Evolutionary conservation across 148 eudicot genomes (phyloP).

Genomic region (Chenopodium quinoa): DNA sequence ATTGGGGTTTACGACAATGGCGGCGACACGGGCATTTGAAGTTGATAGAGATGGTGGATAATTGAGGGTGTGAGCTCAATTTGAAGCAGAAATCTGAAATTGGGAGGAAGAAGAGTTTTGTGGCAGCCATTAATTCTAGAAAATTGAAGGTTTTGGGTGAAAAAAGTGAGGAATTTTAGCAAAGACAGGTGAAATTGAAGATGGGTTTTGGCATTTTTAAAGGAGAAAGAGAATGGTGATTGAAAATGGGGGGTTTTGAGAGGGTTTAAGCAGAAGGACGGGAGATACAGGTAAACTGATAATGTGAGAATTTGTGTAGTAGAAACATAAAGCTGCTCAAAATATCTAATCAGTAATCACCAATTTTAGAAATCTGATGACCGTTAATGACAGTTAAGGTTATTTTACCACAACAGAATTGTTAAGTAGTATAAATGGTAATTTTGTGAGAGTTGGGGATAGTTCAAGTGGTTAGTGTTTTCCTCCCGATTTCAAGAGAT

Average conservation of each 20-base stretch:
- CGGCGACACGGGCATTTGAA: slow-evolving; percentile 18
- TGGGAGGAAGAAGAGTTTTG: slow-evolving; percentile 15
- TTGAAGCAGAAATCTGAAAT: slow-evolving; percentile 21
- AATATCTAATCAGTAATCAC: background rate
- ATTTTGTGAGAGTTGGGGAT: too few relatives aligned
- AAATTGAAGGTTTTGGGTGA: background rate
- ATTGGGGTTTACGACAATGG: slow-evolving; percentile 7
- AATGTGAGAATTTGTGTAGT: slow-evolving; percentile 18
- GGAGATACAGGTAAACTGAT: background rate
- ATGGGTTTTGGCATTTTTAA: background rate
- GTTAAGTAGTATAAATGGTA: too few relatives aligned
- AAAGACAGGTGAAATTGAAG: background rate
- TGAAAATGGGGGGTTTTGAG: slow-evolving; percentile 17
- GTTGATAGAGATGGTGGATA: slow-evolving; percentile 11
- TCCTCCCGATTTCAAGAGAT: too few relatives aligned
- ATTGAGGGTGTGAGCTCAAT: slow-evolving; percentile 1
- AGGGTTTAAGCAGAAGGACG: slow-evolving; percentile 20
- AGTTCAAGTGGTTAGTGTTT: too few relatives aligned
- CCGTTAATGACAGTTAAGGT: too few relatives aligned
- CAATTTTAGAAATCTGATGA: too few relatives aligned
- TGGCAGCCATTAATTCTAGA: slow-evolving; percentile 18
- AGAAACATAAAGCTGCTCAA: background rate
- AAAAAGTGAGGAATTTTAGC: background rate
- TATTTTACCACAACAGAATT: too few relatives aligned
- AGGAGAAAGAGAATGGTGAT: background rate